phyloP scores from a whole-genome alignment of 495 filamentous ascomycete genomes.

The Penicillium roqueforti region DNA sequence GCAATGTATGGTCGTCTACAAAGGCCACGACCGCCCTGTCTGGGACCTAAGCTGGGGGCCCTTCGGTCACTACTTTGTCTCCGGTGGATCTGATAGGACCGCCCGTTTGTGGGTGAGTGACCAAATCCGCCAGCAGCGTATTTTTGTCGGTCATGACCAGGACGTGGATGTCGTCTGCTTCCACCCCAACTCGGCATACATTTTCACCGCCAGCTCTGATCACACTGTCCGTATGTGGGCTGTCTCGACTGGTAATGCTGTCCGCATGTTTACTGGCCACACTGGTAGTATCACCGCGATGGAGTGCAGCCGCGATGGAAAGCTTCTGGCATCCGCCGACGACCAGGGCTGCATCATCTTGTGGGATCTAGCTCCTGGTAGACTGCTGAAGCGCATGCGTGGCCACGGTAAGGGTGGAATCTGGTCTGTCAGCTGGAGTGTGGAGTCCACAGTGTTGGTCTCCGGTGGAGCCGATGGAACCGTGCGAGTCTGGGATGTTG shows the following conservation, averaged over 20 bases:
- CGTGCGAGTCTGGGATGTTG: conserved; percentile 90
- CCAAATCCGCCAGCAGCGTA: conserved; percentile 80
- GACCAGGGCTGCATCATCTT: conserved; percentile 79
- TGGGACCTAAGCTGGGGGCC: conserved; percentile 90
- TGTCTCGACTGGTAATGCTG: conserved; percentile 75
- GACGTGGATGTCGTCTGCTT: conserved; percentile 80
- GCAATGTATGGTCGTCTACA: conserved; percentile 88
- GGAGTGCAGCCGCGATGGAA: conserved; percentile 80
- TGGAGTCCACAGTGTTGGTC: conserved; percentile 80
- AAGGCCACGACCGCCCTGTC: conserved; percentile 81
- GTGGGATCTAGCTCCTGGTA: conserved; percentile 84
- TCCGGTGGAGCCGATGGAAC: conserved; percentile 91
- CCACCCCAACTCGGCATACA: conserved; percentile 87
- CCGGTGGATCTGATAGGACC: conserved; percentile 79
- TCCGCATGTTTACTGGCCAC: conserved; percentile 90
- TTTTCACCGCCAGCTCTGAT: conserved; percentile 87
- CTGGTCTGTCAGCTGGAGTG: conserved; percentile 85
- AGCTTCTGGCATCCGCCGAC: conserved; percentile 83
- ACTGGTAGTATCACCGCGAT: conserved; percentile 76
- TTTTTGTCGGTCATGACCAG: conserved; percentile 88
- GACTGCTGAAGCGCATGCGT: conserved; percentile 82
- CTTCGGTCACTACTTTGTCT: conserved; percentile 92
- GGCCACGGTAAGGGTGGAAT: conserved; percentile 93
- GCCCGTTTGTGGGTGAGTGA: conserved; percentile 88
- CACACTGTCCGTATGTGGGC: conserved; percentile 96